Evolutionary conservation across 2,329 filamentous ascomycete genomes (phyloP), one percentile per base, ranked within the genome.

Genomic region (Pleurostoma richardsiae): DNA sequence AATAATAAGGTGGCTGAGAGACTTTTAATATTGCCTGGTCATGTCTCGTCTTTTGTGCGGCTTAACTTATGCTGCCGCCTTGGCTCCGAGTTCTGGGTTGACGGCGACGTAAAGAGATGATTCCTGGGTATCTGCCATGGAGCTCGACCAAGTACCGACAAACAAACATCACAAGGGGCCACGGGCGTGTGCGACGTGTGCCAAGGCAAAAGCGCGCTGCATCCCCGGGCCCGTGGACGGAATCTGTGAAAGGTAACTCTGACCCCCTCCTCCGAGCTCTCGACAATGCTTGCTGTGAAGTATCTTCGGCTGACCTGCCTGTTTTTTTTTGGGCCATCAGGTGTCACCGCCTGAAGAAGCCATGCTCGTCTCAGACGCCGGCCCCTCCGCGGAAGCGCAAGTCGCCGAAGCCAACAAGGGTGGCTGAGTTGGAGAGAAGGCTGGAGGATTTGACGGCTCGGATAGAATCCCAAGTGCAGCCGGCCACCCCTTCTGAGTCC

Each of bases 201-300:
- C 74, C 49, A 74, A 70, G 53, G 74, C 74, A n/a, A 77, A 77
- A 55, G 68, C 72, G 30, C 65, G 73, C 54, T 77, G 74, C 40
- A 69, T 74, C 29, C 63, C 70, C 0, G 69, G 73, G 3, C 66
- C 68, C 7, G 57, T 59, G 10, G 63, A 59, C 31, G 60, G 63
- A 45, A 71, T 72, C 46, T 77, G 74, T 52, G 73, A 77, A 51
- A 68, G 74, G 73, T 76, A 53, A 56, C 65, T 47, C 28, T 6
- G 6, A 28, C 8, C 31, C 10, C 29, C 31, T 30, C 2, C 28
- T 27, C n/a, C 30, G 28, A 19, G 11, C 11, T 33, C n/a, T 26
- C 5, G n/a, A 1, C 19, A 19, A 19, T 19, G 19, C 19, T 19
- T 6, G 19, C 10, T 6, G 4, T 10, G 10, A 6, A n/a, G 19